These are phyloP conservation scores for Terana coerulea DNA, from an alignment of 768 basidiomycete species.

Conservation along the genomic window DNA sequence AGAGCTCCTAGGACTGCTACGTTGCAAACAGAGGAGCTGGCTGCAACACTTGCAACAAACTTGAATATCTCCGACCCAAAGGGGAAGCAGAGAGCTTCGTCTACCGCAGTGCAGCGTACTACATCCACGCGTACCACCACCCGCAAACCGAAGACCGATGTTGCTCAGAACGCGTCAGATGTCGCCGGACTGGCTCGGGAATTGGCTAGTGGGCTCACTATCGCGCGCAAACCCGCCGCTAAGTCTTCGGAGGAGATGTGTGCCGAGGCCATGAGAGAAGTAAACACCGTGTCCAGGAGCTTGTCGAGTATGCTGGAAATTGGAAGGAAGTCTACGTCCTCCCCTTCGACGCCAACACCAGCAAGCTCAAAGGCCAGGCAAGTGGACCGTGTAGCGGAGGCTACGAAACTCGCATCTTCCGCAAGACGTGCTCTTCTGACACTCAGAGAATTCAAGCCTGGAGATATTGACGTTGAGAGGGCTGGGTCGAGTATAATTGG, in stretches of 20 bases:
- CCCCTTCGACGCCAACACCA: slow-evolving; percentile 2
- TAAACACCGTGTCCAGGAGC: slow-evolving; percentile 59
- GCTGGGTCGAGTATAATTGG: slow-evolving; percentile 65
- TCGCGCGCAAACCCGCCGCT: background rate
- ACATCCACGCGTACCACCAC: background rate
- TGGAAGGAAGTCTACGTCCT: slow-evolving; percentile 49
- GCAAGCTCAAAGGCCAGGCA: background rate
- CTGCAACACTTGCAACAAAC: slow-evolving; percentile 21
- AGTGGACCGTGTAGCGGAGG: slow-evolving; percentile 25
- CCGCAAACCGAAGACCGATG: background rate
- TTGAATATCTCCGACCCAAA: slow-evolving; percentile 24
- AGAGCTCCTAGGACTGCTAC: background rate
- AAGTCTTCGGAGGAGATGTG: slow-evolving; percentile 33
- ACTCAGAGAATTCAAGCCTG: slow-evolving; percentile 43
- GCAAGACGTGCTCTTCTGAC: slow-evolving; percentile 42
- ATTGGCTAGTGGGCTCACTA: background rate
- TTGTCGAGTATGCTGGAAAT: slow-evolving; percentile 50
- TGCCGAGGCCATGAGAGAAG: slow-evolving; percentile 52
- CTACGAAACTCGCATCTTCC: slow-evolving; percentile 33
- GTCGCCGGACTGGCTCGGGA: background rate
- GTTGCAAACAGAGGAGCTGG: slow-evolving; percentile 20
- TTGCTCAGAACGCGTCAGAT: slow-evolving; percentile 4
- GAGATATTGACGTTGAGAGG: slow-evolving; percentile 64
- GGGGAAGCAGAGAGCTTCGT: slow-evolving; percentile 4
- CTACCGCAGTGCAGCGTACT: background rate